Percentiles rank a stretch among this genome's conserved stretches.
Conservation (phyloP, 805 yeast species). For the Wickerhamiella brachini region DNA sequence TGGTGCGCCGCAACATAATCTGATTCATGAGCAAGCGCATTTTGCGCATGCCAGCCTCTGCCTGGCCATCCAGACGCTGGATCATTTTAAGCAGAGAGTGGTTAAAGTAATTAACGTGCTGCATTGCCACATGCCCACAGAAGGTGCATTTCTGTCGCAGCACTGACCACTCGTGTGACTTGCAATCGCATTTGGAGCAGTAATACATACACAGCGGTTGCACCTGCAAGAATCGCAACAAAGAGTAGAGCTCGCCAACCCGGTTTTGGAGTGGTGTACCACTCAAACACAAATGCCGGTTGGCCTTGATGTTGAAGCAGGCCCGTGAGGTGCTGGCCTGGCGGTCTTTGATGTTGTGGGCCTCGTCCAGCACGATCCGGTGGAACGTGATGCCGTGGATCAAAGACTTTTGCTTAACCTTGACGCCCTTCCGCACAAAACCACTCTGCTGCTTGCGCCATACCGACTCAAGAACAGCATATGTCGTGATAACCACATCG, state of each 20-base stretch:
- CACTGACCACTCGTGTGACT: constrained; percentile 72
- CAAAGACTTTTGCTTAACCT: constrained; percentile 60
- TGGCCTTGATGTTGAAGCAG: constrained; percentile 57
- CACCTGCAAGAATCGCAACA: constrained; percentile 70
- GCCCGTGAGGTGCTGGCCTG: constrained; percentile 90
- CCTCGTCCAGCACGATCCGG: constrained; percentile 86
- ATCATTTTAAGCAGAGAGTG: constrained; percentile 92
- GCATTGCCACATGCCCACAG: constrained; percentile 90
- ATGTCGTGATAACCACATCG: constrained; percentile 83
- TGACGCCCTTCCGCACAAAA: constrained; percentile 54
- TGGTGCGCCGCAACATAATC: constrained; percentile 87
- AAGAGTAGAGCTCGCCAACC: constrained; percentile 90
- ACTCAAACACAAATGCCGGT: constrained; percentile 78
- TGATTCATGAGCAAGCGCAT: constrained; percentile 62
- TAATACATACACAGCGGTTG: constrained; percentile 81
- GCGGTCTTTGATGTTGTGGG: constrained; percentile 93
- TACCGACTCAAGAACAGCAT: constrained; percentile 80
- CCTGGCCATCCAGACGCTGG: constrained; percentile 72
- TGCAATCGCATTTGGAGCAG: constrained; percentile 87
- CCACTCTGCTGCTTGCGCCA: constrained; percentile 76
- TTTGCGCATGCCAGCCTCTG: constrained; percentile 60
- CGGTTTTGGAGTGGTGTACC: constrained; percentile 96
- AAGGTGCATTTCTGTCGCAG: constrained; percentile 71
- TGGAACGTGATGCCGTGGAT: constrained; percentile 65
- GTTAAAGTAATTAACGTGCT: constrained; percentile 88